Conservation (phyloP, 2,329 filamentous ascomycete genomes). For the Phialocephala sp. region DNA sequence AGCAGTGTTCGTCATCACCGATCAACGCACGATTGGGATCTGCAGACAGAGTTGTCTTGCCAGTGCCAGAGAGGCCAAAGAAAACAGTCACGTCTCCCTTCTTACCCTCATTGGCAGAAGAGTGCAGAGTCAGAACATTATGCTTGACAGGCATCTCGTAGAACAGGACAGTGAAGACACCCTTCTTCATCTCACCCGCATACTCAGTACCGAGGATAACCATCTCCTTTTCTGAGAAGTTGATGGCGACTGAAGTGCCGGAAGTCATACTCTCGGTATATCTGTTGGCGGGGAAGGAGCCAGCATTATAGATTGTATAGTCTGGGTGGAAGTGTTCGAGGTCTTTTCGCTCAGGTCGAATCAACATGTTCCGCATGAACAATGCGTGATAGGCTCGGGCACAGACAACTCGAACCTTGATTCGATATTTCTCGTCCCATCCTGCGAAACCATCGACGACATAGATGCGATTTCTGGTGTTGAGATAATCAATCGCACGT, state of each 20-base stretch:
- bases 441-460: conserved; percentile 96
- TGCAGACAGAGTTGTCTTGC: conserved; percentile 97
- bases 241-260: conserved; percentile 95
- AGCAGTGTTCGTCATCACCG: conserved; percentile 99
- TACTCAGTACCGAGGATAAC: conserved; percentile 99
- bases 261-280: conserved; percentile 99
- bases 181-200: conserved; percentile 97
- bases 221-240: conserved; percentile 99
- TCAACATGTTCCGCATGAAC: conserved; percentile 99
- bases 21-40: conserved; percentile 96
- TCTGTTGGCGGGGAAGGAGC: conserved; percentile 97
- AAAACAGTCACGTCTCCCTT: conserved; percentile 97
- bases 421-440: conserved; percentile 98
- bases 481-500: conserved; percentile 97
- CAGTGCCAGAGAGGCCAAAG: conserved; percentile 97
- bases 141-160: conserved; percentile 99
- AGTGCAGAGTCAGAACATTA: conserved; percentile 97
- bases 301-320: conserved; percentile 99
- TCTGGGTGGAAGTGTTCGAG: conserved; percentile 98
- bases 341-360: conserved; percentile 88
- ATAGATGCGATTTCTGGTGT: conserved; percentile 98
- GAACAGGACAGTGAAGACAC: conserved; percentile 98
- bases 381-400: conserved; percentile 98
- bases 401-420: conserved; percentile 96
- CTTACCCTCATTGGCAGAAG: conserved; percentile 96